Evolutionary conservation across 2,329 filamentous ascomycete genomes (phyloP).

Genomic region (Graphilbum fragrans): DNA sequence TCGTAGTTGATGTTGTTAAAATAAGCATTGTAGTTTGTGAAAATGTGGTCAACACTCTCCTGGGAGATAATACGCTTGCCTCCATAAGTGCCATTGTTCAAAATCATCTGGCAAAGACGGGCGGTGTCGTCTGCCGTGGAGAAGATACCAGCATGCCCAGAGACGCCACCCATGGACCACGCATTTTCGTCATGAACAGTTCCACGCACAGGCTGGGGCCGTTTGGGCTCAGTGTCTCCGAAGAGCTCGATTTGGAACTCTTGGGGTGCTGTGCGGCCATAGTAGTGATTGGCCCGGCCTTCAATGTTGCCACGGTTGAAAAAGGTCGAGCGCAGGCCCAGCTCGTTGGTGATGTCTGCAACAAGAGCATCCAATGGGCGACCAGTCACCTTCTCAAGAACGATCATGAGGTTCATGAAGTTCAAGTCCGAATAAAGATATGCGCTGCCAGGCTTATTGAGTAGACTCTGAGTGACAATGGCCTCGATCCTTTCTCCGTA

Average conservation of each 20-base stretch:
- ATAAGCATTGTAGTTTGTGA: slow-evolving; percentile 1
- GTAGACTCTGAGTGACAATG: neutral
- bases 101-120: neutral
- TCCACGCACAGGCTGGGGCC: neutral
- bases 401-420: neutral
- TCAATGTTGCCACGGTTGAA: neutral
- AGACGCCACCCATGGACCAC: neutral
- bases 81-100: neutral
- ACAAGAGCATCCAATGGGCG: neutral
- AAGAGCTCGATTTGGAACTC: neutral
- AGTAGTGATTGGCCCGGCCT: neutral
- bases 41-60: neutral
- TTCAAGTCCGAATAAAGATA: neutral
- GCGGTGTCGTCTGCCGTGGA: neutral
- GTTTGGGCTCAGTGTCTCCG: neutral
- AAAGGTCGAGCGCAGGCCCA: neutral
- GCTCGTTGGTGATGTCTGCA: neutral
- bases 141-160: neutral
- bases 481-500: neutral
- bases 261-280: neutral
- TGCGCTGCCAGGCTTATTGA: neutral
- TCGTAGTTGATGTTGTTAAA: neutral
- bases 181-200: neutral
- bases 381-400: neutral
- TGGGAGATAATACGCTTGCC: neutral